Conservation (phyloP, 2,329 filamentous ascomycete genomes). For the Lecanosticta acicola region DNA sequence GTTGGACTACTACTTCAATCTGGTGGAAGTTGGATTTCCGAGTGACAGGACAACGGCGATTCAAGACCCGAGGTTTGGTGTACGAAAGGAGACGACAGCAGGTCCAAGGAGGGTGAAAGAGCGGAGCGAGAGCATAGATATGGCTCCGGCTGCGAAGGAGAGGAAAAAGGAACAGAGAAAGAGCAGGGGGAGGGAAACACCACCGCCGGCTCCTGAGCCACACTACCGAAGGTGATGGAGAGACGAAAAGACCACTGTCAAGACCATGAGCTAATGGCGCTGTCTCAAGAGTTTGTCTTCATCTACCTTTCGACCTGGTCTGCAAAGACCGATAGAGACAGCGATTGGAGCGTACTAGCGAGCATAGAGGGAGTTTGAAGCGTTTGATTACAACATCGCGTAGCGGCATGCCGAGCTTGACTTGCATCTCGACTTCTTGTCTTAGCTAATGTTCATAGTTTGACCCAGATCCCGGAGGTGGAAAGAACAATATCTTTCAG, state of each 20-base stretch:
- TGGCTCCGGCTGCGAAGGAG: conserved; percentile 13
- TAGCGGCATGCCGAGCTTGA: background rate
- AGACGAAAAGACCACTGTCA: too few relatives aligned
- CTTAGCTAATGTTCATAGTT: too few relatives aligned
- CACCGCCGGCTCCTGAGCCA: conserved; percentile 23
- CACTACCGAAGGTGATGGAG: conserved; percentile 6
- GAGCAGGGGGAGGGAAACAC: conserved; percentile 20
- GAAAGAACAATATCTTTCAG: too few relatives aligned
- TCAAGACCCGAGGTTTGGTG: conserved; percentile 31
- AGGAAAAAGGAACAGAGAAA: conserved; percentile 21
- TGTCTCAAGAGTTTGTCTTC: too few relatives aligned
- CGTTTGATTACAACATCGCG: background rate
- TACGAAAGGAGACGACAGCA: conserved; percentile 20
- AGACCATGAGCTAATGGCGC: too few relatives aligned
- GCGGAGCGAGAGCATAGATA: conserved; percentile 27
- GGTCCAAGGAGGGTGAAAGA: conserved; percentile 29
- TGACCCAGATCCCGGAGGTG: too few relatives aligned
- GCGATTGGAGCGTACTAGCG: background rate
- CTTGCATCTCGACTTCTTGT: too few relatives aligned
- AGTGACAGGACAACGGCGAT: conserved; percentile 44
- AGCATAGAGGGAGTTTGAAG: background rate
- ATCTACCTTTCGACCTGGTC: too few relatives aligned
- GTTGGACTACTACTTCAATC: conserved; percentile 71
- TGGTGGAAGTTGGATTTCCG: conserved; percentile 63
- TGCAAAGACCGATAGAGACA: background rate